These are phyloP conservation scores for Mangifera indica DNA, from an alignment of 345 rosid species.

Conservation along the genomic window DNA sequence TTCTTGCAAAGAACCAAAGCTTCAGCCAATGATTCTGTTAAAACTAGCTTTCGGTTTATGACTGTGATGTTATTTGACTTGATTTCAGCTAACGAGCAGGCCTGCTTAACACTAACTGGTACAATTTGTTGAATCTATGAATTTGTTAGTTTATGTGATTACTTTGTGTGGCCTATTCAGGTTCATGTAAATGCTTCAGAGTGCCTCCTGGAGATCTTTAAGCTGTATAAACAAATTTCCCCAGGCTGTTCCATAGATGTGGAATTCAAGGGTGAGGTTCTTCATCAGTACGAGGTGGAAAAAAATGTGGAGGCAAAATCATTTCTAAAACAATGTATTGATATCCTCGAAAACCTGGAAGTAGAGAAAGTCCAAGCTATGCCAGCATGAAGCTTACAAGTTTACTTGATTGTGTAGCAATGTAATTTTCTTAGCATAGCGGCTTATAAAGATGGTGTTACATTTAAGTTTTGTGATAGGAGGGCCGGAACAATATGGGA, in stretches of 20 bases:
- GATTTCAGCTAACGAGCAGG: too few relatives aligned
- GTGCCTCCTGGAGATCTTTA: conserved; percentile 59
- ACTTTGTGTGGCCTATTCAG: conserved; percentile 28
- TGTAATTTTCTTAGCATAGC: too few relatives aligned
- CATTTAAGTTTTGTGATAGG: too few relatives aligned
- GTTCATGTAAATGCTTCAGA: conserved; percentile 81
- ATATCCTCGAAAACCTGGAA: conserved; percentile 42
- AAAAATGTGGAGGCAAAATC: conserved; percentile 80
- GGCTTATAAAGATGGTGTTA: too few relatives aligned
- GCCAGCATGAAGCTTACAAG: neutral
- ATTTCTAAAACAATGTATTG: conserved; percentile 56
- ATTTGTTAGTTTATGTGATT: too few relatives aligned
- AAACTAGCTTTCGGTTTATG: too few relatives aligned
- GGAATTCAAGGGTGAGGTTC: conserved; percentile 50
- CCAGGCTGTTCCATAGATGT: conserved; percentile 27
- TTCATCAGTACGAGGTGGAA: conserved; percentile 59
- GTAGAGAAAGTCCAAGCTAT: conserved; percentile 14
- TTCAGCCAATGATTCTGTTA: too few relatives aligned
- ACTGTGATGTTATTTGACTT: too few relatives aligned
- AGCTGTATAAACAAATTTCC: conserved; percentile 40
- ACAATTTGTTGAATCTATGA: too few relatives aligned
- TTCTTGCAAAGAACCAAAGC: too few relatives aligned
- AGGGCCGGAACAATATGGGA: too few relatives aligned
- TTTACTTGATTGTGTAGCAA: neutral
- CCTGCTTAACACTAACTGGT: too few relatives aligned